These are phyloP conservation scores for Taiozyma onychis DNA, from an alignment of 1,139 yeast genomes.

Conservation along the genomic window DNA sequence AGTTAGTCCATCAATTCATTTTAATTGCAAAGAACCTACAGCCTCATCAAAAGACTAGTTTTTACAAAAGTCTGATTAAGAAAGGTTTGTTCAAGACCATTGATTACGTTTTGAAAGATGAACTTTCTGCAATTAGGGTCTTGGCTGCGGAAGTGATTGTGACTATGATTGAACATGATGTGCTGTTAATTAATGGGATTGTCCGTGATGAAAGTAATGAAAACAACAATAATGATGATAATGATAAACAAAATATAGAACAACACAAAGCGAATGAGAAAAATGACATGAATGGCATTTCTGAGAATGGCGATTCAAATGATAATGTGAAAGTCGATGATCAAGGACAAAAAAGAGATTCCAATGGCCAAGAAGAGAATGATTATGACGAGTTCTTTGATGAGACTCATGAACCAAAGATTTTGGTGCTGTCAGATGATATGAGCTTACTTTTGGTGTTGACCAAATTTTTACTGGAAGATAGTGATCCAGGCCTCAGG, in stretches of 20 bases:
- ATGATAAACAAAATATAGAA: background rate
- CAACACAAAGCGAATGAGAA: background rate
- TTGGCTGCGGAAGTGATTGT: slow-evolving; percentile 81
- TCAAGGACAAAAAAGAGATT: background rate
- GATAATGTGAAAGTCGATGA: slow-evolving; percentile 7
- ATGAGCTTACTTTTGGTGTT: slow-evolving; percentile 58
- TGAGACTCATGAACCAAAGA: slow-evolving; percentile 3
- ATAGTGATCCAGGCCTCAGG: slow-evolving; percentile 65
- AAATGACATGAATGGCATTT: background rate
- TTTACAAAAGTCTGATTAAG: slow-evolving; percentile 59
- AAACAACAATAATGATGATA: slow-evolving; percentile 6
- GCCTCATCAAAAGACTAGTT: slow-evolving; percentile 54
- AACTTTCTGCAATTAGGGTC: slow-evolving; percentile 48
- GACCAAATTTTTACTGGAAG: slow-evolving; percentile 56
- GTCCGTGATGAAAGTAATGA: background rate
- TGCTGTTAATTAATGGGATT: slow-evolving; percentile 46
- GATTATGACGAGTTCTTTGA: slow-evolving; percentile 6
- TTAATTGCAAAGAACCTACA: slow-evolving; percentile 68
- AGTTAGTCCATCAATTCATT: slow-evolving; percentile 75
- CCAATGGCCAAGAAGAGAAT: slow-evolving; percentile 9
- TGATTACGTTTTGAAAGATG: slow-evolving; percentile 62
- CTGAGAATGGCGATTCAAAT: background rate
- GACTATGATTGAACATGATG: slow-evolving; percentile 80
- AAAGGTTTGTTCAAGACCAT: slow-evolving; percentile 69
- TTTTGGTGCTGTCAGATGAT: slow-evolving; percentile 40